Conservation (phyloP, 768 basidiomycete species). For the Phaeotremella skinneri region DNA sequence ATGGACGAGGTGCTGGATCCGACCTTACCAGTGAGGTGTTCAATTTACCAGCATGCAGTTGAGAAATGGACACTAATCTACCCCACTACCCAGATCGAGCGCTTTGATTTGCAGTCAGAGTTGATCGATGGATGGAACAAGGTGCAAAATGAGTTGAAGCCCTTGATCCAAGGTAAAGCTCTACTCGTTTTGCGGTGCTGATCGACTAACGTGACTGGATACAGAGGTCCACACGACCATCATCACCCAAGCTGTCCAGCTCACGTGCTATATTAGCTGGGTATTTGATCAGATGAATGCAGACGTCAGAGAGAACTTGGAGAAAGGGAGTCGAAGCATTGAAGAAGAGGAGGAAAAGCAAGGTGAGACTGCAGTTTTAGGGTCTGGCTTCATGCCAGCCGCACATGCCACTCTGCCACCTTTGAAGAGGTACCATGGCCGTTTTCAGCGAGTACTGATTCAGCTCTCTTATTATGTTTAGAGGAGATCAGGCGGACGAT, state of each 20-base stretch:
- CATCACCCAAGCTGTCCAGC: slow-evolving; percentile 1
- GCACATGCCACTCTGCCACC: not conserved
- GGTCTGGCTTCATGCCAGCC: too few species aligned
- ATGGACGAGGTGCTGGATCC: not conserved
- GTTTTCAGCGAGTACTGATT: not conserved
- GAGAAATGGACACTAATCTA: not conserved
- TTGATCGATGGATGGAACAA: slow-evolving; percentile 22
- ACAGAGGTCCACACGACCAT: not conserved
- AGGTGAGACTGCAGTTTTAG: slow-evolving; percentile 21
- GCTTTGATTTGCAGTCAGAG: slow-evolving; percentile 19
- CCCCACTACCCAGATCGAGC: slow-evolving; percentile 14
- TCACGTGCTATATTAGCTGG: slow-evolving; percentile 20
- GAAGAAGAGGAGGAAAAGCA: slow-evolving; percentile 31
- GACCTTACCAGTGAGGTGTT: not conserved
- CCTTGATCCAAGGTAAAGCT: slow-evolving; percentile 17
- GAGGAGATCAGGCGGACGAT: slow-evolving; percentile 26
- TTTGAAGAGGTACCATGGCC: too few species aligned
- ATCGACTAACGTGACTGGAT: not conserved
- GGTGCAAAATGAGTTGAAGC: slow-evolving; percentile 17
- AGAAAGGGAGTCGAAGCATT: slow-evolving; percentile 24
- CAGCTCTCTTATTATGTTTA: not conserved
- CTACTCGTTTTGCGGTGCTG: not conserved
- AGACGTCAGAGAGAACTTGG: slow-evolving; percentile 18
- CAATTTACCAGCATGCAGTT: not conserved
- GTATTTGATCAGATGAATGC: slow-evolving; percentile 22